phyloP scores from a whole-genome alignment of 2,329 filamentous ascomycete species.

The Pestalotiopsis sp. region DNA sequence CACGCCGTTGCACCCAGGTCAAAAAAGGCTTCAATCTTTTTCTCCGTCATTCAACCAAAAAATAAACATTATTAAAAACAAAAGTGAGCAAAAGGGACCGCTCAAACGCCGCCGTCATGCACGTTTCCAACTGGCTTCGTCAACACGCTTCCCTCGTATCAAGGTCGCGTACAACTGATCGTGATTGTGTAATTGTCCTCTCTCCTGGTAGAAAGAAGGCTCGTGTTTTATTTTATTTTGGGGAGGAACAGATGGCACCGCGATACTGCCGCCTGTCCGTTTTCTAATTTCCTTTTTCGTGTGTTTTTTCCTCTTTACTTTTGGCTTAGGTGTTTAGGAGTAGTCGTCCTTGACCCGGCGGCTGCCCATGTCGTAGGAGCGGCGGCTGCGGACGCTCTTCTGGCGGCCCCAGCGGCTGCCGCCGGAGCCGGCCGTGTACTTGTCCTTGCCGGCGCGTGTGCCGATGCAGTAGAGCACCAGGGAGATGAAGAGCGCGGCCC shows the following conservation, averaged over 20 bases:
- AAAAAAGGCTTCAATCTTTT: background rate
- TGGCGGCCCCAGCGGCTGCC: constrained; percentile 49
- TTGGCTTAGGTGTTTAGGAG: constrained; percentile 38
- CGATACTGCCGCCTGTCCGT: no score
- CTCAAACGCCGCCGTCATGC: background rate
- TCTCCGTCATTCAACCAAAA: background rate
- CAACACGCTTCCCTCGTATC: background rate
- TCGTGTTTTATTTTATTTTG: no score
- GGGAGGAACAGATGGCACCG: no score
- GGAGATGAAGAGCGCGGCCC: constrained; percentile 67
- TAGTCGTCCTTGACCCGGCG: constrained; percentile 74
- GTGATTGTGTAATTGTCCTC: background rate
- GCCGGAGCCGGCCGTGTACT: constrained; percentile 31
- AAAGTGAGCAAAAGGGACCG: background rate
- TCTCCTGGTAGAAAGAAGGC: background rate
- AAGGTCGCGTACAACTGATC: background rate
- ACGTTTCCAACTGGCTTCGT: background rate
- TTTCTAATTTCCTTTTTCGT: background rate
- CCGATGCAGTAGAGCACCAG: constrained; percentile 69
- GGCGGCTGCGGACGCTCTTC: constrained; percentile 53
- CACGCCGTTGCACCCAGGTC: background rate
- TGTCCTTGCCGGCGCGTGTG: constrained; percentile 51
- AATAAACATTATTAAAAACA: background rate
- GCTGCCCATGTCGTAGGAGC: constrained; percentile 57
- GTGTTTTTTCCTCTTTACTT: background rate